phyloP scores from a whole-genome alignment of 805 yeast genomes.

The Middelhovenomyces tepae region DNA sequence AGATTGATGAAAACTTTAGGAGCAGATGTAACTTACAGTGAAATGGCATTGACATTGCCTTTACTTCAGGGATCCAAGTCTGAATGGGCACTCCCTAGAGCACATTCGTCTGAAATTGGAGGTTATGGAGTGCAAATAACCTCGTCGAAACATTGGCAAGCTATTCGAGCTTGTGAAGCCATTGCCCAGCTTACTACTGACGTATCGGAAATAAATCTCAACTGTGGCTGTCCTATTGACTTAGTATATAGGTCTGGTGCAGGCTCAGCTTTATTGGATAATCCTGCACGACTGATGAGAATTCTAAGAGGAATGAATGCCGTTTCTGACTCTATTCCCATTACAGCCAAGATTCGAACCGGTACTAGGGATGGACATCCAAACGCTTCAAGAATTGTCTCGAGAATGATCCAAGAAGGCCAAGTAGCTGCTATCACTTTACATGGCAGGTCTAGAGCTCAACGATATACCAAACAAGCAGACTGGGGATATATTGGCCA shows the following conservation, averaged over 20 bases:
- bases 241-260: conserved; percentile 89
- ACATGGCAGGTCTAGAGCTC: conserved; percentile 96
- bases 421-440: conserved; percentile 86
- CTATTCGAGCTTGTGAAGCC: conserved; percentile 84
- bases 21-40: conserved; percentile 88
- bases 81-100: conserved; percentile 96
- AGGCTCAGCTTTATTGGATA: conserved; percentile 88
- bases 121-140: conserved; percentile 95
- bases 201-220: conserved; percentile 79
- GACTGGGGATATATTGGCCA: conserved; percentile 85
- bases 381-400: conserved; percentile 72
- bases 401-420: conserved; percentile 63
- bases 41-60: conserved; percentile 88
- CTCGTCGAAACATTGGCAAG: conserved; percentile 86
- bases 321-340: conserved; percentile 81
- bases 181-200: conserved; percentile 47
- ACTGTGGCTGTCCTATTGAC: conserved; percentile 98
- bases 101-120: conserved; percentile 71
- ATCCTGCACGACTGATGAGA: conserved; percentile 70
- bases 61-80: conserved; percentile 81
- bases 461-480: conserved; percentile 83
- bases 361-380: conserved; percentile 82
- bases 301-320: conserved; percentile 84
- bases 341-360: conserved; percentile 85
- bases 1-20: conserved; percentile 84